Evolutionary conservation across 345 rosid genomes (phyloP), one percentile per base, ranked within the genome.

Genomic region (Hevea brasiliensis): DNA sequence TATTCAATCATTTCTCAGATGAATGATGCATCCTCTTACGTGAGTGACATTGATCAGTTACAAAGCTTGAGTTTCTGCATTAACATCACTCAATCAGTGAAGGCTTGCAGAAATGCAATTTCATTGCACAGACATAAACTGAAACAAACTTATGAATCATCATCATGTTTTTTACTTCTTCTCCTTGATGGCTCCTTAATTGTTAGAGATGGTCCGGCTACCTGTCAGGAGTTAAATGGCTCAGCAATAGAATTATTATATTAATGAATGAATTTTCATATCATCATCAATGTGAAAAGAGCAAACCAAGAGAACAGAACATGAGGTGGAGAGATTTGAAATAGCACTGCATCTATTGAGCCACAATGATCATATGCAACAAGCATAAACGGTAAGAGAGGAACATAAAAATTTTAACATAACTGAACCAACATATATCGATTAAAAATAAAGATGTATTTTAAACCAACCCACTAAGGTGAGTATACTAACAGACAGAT

Each of bases 401-500:
- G n/a, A n/a, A 3, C 41, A 26, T 56, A 45, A 29, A 55, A 55
- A 27, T 12, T 1, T 42, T 26, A 42, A 26, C 23, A 58, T 7
- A 29, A 70, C 42, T 58, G 23, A 42, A 24, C 1, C 24, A 58
- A 41, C 8, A n/a, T 40, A 8, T 7, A 27, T 18, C 17, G n/a
- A 18, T 20, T 26, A 42, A 61, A 32, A 44, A n/a, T 58, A 48
- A 26, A 67, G 23, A 56, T 35, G 14, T 20, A 61, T 59, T 77
- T 66, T 41, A 47, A 47, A 47, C n/a, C 26, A 26, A 20, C 56
- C 24, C 48, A 70, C 37, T 56, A 51, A 72, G 50, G 59, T 1
- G 55, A 73, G 68, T 68, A 84, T 82, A 89, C 98, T 92, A 72
- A 94, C 96, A 77, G 90, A 83, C 24, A 59, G 76, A 79, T 81